Evolutionary conservation across 2,329 filamentous ascomycete species (phyloP), one percentile per base, ranked within the genome.

Genomic region (Ilyonectria mors-panacis): DNA sequence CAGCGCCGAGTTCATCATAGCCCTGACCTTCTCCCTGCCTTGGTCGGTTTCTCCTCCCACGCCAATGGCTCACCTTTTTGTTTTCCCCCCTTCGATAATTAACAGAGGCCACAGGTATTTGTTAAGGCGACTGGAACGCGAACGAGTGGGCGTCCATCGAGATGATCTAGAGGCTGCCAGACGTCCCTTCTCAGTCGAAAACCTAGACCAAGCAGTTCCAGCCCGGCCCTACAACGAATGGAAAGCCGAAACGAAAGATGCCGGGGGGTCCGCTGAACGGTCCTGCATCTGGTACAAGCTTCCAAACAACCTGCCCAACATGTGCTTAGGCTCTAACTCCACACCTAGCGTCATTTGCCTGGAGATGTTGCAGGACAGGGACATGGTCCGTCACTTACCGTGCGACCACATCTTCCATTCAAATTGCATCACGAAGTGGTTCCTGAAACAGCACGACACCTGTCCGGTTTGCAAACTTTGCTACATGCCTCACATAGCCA

Each of bases 61-160:
- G 12, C 50, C 48, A 54, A 54, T 54, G 50, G 50, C 30, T 54
- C 28, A 9, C 50, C 21, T 30, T 30, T 35, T 30, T 26, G 23
- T 23, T 35, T 54, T 39, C 35, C 30, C 19, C 30, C 21, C 35
- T 28, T 54, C 30, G 50, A 54, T 33, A 54, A 33, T 54, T 54
- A 54, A 54, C 50, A 37, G 17, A 54, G 30, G 30, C 8, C 28
- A 54, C 30, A 54, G 50, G 50, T 54, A 35, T 54, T n/a, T 54
- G 12, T n/a, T 54, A 37, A 30, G 17, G 50, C 33, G 33, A 54
- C 28, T 54, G 50, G 50, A 37, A 54, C 15, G 30, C n/a, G 50
- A 37, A 30, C 50, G 17, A 28, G 50, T 33, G 50, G 50, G 26
- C n/a, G n/a, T 2, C 21, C 15, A 47, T 47, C 44, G 2, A 23